phyloP scores from a whole-genome alignment of 768 basidiomycete genomes.

The Paxillus ammoniavirescens region DNA sequence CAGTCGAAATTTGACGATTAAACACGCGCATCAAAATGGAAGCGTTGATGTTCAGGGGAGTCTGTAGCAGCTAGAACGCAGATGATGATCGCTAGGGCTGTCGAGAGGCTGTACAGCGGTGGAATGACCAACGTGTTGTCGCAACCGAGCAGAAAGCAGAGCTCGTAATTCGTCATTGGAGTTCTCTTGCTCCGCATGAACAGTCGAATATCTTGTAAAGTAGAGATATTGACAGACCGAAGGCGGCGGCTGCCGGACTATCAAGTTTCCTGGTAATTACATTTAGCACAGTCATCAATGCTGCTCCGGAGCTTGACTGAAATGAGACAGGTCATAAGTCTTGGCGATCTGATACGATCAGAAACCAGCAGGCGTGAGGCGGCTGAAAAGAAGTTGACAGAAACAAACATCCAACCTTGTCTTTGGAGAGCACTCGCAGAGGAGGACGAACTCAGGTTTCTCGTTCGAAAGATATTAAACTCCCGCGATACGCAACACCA shows the following conservation, averaged over 20 bases:
- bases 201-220: slow-evolving; percentile 6
- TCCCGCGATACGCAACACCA: not conserved
- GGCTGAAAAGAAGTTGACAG: slow-evolving; percentile 4
- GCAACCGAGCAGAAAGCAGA: slow-evolving; percentile 11
- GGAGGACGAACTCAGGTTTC: no score
- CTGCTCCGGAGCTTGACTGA: slow-evolving; percentile 28
- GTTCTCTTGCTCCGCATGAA: slow-evolving; percentile 1
- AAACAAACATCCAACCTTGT: not conserved
- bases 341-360: slow-evolving; percentile 33
- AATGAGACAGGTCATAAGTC: slow-evolving; percentile 23
- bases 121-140: slow-evolving; percentile 9
- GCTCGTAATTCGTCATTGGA: slow-evolving; percentile 11
- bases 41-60: slow-evolving; percentile 29
- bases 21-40: slow-evolving; percentile 39
- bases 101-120: slow-evolving; percentile 25
- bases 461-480: not conserved
- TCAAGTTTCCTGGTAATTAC: slow-evolving; percentile 1
- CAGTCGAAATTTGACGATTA: slow-evolving; percentile 29
- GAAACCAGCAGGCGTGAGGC: slow-evolving; percentile 30
- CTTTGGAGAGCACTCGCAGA: not conserved
- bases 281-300: slow-evolving; percentile 22
- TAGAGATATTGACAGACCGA: slow-evolving; percentile 13
- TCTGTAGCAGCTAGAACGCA: slow-evolving; percentile 16
- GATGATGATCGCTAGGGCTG: slow-evolving; percentile 14
- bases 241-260: not conserved